A percentile compares a stretch with the other conserved stretches of the same genome.
These are phyloP conservation scores for Silene uniflora DNA, from an alignment of 148 eudicot genomes.

Conservation along the genomic window DNA sequence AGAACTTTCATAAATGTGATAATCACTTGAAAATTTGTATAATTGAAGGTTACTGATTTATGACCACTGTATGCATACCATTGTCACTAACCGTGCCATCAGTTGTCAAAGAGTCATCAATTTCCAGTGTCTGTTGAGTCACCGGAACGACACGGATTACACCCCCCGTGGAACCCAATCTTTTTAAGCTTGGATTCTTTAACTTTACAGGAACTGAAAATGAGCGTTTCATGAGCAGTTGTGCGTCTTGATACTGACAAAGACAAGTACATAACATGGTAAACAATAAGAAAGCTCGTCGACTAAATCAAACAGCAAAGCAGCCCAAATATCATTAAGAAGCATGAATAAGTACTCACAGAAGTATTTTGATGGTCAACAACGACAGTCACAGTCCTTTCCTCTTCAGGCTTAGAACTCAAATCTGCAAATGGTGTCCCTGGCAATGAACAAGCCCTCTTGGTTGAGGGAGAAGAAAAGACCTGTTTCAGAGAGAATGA, in stretches of 20 bases:
- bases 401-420: slow-evolving; percentile 13
- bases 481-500: slow-evolving; percentile 36
- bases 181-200: slow-evolving; percentile 29
- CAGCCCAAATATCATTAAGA: neutral
- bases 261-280: neutral
- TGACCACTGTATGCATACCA: slow-evolving; percentile 21
- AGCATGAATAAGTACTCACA: slow-evolving; percentile 24
- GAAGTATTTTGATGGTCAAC: slow-evolving; percentile 10
- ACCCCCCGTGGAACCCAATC: slow-evolving; percentile 31
- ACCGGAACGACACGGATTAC: slow-evolving; percentile 31
- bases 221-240: slow-evolving; percentile 30
- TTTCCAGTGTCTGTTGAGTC: slow-evolving; percentile 24
- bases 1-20: too few relatives aligned
- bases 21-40: too few relatives aligned
- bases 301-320: neutral
- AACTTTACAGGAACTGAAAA: slow-evolving; percentile 36
- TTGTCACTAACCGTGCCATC: slow-evolving; percentile 20
- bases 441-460: slow-evolving; percentile 34
- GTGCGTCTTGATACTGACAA: slow-evolving; percentile 30
- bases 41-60: too few relatives aligned
- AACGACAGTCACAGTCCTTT: slow-evolving; percentile 17
- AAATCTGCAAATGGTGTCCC: slow-evolving; percentile 32
- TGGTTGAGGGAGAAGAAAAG: slow-evolving; percentile 34
- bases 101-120: slow-evolving; percentile 9
- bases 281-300: neutral